These are phyloP conservation scores for Aspergillus hortae DNA, from an alignment of 2,329 filamentous ascomycete genomes.

Conservation along the genomic window DNA sequence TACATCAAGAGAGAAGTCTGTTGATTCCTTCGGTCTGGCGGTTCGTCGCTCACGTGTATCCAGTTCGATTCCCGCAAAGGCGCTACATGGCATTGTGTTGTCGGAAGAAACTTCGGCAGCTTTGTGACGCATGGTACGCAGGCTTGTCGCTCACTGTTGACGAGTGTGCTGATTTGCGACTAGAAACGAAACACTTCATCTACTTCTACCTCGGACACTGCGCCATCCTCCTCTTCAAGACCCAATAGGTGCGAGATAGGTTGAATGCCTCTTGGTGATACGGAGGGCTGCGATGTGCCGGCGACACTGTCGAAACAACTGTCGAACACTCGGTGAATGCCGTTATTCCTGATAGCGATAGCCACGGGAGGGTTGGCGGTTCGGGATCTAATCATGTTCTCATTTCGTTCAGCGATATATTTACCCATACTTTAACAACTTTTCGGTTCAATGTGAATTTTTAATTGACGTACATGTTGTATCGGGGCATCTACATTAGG, in stretches of 20 bases:
- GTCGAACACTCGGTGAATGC: not conserved
- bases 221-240: constrained; percentile 98
- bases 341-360: not conserved
- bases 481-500: no score
- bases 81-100: constrained; percentile 98
- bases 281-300: not conserved
- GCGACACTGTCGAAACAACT: not conserved
- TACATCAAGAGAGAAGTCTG: constrained; percentile 89
- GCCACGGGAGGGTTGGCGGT: not conserved
- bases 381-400: not conserved
- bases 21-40: constrained; percentile 11
- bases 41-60: constrained; percentile 18
- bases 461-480: no score
- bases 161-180: constrained; percentile 7
- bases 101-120: constrained; percentile 97
- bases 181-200: constrained; percentile 99
- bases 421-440: not conserved
- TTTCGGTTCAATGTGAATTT: not conserved
- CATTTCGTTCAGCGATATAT: not conserved
- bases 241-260: constrained; percentile 58
- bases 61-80: constrained; percentile 97
- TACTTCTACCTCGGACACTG: constrained; percentile 99
- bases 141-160: not conserved
- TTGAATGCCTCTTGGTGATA: not conserved
- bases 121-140: constrained; percentile 89